These are phyloP conservation scores for Aspergillus melleus DNA, from an alignment of 2,329 filamentous ascomycete genomes.

Conservation along the genomic window DNA sequence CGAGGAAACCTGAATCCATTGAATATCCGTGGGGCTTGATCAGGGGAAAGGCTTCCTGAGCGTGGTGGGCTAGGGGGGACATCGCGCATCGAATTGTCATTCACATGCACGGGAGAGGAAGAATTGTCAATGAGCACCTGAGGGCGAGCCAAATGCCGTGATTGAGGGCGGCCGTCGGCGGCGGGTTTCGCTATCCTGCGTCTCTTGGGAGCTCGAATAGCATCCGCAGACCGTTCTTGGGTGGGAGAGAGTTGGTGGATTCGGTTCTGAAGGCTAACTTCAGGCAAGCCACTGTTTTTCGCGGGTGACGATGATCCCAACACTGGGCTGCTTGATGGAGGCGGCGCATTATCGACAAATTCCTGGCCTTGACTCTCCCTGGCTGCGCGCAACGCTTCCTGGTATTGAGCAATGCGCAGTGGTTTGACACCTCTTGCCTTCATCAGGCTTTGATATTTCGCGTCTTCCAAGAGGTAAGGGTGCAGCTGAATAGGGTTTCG, in stretches of 20 bases:
- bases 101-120: constrained; percentile 10
- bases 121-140: constrained; percentile 29
- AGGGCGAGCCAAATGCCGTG: constrained; percentile 15
- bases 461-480: constrained; percentile 49
- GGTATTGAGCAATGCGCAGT: constrained; percentile 33
- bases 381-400: constrained; percentile 17
- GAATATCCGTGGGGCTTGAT: constrained; percentile 16
- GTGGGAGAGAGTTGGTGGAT: constrained; percentile 4
- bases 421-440: constrained; percentile 45
- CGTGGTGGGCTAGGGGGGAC: constrained; percentile 42
- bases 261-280: neutral
- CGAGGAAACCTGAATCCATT: constrained; percentile 39
- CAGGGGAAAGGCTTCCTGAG: constrained; percentile 35
- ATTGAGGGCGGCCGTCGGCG: constrained; percentile 8
- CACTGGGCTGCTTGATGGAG: constrained; percentile 33
- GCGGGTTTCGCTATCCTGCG: constrained; percentile 32
- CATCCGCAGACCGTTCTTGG: constrained; percentile 3
- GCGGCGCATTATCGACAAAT: constrained; percentile 31
- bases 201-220: constrained; percentile 30
- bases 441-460: constrained; percentile 44
- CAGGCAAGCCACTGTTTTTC: constrained; percentile 7
- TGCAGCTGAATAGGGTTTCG: constrained; percentile 51
- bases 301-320: constrained; percentile 29
- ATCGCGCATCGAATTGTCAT: constrained; percentile 28
- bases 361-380: constrained; percentile 35